Evolutionary conservation across 345 rosid genomes (phyloP).

Genomic region (Erodium maritimum): DNA sequence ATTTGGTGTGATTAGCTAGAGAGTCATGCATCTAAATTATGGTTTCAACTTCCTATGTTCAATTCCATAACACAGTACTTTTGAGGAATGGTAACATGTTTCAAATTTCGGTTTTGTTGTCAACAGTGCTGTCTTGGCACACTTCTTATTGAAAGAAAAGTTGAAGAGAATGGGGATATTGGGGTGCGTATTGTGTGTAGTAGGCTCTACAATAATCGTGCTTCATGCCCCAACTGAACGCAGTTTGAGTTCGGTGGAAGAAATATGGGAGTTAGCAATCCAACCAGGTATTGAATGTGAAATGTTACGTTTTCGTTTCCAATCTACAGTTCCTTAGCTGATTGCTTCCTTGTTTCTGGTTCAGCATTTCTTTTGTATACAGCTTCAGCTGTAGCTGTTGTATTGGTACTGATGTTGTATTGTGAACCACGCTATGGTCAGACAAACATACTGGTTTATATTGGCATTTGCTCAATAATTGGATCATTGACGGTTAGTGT

Average conservation of each 20-base stretch:
- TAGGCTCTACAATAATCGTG: constrained; percentile 60
- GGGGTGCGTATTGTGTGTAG: constrained; percentile 67
- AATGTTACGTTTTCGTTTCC: constrained; percentile 1
- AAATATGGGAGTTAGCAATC: constrained; percentile 63
- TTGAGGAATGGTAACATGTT: neutral
- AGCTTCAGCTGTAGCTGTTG: constrained; percentile 25
- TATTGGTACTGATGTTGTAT: constrained; percentile 28
- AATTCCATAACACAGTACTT: too few relatives aligned
- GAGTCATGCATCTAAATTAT: too few relatives aligned
- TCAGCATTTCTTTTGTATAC: constrained; percentile 40
- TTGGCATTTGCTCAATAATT: constrained; percentile 36
- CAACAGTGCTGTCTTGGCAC: constrained; percentile 61
- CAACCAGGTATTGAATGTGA: constrained; percentile 36
- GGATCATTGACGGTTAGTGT: constrained; percentile 35
- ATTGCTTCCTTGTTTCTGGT: constrained; percentile 4
- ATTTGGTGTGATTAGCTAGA: too few relatives aligned
- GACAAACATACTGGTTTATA: constrained; percentile 33
- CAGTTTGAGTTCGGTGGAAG: constrained; percentile 36
- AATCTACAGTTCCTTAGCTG: neutral
- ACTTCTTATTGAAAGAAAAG: constrained; percentile 57
- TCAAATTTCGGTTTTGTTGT: too few relatives aligned
- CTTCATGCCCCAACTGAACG: constrained; percentile 61
- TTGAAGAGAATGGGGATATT: constrained; percentile 59
- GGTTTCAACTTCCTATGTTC: too few relatives aligned
- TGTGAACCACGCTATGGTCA: constrained; percentile 36